Conservation (phyloP, 1,284 basidiomycete genomes). For the Trichosporon inkin region DNA sequence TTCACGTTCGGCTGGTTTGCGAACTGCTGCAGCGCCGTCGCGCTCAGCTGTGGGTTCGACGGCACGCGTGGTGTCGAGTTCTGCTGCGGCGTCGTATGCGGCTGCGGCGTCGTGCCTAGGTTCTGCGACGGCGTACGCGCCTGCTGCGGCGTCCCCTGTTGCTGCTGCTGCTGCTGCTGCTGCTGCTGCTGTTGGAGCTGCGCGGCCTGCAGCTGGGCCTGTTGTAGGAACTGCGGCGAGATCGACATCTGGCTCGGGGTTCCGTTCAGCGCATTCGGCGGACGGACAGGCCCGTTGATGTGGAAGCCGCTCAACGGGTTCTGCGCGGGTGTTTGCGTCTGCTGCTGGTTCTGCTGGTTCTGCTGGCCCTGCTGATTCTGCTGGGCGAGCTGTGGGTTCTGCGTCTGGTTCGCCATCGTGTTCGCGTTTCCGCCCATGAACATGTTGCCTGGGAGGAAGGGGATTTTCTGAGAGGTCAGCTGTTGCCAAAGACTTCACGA, state of each 20-base stretch:
- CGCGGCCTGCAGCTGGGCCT: constrained; percentile 13
- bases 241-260: background rate
- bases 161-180: constrained; percentile 8
- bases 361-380: constrained; percentile 3
- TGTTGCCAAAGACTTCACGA: background rate
- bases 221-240: constrained; percentile 13
- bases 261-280: background rate
- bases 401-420: constrained; percentile 8
- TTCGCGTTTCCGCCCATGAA: background rate
- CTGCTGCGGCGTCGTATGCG: background rate
- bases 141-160: constrained; percentile 9
- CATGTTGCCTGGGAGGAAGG: constrained; percentile 7
- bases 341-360: constrained; percentile 10
- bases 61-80: constrained; percentile 8
- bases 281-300: constrained; percentile 6
- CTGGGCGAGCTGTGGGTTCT: constrained; percentile 8
- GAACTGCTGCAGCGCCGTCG: constrained; percentile 23
- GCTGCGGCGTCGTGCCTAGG: constrained; percentile 11
- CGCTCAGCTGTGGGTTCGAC: constrained; percentile 12
- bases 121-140: constrained; percentile 12
- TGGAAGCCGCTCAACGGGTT: background rate
- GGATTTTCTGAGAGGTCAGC: constrained; percentile 4
- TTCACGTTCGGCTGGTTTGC: constrained; percentile 24
- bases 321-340: constrained; percentile 1
- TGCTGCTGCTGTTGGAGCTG: constrained; percentile 11